phyloP scores from a whole-genome alignment of 2,329 filamentous ascomycete species.

The Botryotinia calthae region DNA sequence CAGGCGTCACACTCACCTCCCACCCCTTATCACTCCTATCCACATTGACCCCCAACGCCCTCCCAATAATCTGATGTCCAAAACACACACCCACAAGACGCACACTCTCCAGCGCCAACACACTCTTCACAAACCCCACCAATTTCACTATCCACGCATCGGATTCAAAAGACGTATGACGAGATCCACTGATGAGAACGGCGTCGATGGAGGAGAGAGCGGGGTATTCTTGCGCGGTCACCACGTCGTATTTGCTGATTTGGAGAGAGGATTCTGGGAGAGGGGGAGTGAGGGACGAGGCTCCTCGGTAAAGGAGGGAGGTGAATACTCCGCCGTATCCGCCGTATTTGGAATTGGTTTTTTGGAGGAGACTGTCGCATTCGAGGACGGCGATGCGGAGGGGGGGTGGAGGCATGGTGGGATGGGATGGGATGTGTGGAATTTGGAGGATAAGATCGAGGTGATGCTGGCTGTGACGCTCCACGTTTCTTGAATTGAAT shows the following conservation, averaged over 20 bases:
- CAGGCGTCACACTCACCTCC: slow-evolving; percentile 74
- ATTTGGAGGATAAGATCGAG: not conserved
- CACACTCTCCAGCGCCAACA: slow-evolving; percentile 61
- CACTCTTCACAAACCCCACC: slow-evolving; percentile 61
- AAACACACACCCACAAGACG: slow-evolving; percentile 81
- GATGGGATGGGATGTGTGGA: not conserved
- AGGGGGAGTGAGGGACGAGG: slow-evolving; percentile 46
- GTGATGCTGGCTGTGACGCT: too few relatives aligned
- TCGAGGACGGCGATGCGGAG: slow-evolving; percentile 73
- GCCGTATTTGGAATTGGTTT: slow-evolving; percentile 62
- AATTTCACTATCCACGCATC: slow-evolving; percentile 74
- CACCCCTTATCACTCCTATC: slow-evolving; percentile 67
- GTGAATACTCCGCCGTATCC: slow-evolving; percentile 72
- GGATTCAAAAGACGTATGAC: slow-evolving; percentile 70
- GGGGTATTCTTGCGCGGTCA: slow-evolving; percentile 68
- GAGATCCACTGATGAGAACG: slow-evolving; percentile 75
- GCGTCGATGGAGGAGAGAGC: slow-evolving; percentile 73
- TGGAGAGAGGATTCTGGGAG: slow-evolving; percentile 41
- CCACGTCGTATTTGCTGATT: slow-evolving; percentile 64
- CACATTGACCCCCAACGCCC: slow-evolving; percentile 68
- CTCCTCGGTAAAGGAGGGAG: slow-evolving; percentile 55
- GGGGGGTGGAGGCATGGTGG: slow-evolving; percentile 33
- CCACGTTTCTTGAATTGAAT: too few relatives aligned
- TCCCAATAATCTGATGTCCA: slow-evolving; percentile 79
- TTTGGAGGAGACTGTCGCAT: slow-evolving; percentile 73